Percentiles rank a stretch among this genome's conserved stretches.
Conservation (phyloP, 1,284 basidiomycete genomes). For the Sanguinoderma infundibulare region DNA sequence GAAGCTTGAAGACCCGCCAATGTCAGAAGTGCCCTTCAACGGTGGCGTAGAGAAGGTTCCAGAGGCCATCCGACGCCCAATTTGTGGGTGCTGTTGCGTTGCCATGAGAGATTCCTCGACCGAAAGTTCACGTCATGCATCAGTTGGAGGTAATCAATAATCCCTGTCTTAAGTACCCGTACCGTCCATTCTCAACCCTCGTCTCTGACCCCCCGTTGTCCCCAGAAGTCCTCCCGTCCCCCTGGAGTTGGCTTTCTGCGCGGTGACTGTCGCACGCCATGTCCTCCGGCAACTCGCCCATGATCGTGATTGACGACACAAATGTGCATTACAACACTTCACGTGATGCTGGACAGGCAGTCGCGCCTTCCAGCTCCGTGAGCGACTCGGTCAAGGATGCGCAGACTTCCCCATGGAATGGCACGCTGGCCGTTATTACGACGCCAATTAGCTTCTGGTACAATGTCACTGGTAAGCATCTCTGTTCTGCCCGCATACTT, state of each 20-base stretch:
- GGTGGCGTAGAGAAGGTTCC: neutral
- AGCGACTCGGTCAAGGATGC: neutral
- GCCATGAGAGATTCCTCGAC: neutral
- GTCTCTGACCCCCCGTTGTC: neutral
- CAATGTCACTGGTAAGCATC: conserved; percentile 5
- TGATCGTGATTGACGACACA: conserved; percentile 4
- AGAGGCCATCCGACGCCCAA: too few species aligned
- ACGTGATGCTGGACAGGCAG: neutral
- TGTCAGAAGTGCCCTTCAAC: neutral
- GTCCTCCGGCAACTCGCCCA: neutral
- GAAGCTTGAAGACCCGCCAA: neutral
- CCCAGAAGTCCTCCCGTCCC: neutral
- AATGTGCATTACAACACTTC: conserved; percentile 5
- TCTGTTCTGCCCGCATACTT: neutral
- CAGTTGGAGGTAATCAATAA: neutral
- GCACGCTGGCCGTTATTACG: conserved; percentile 1
- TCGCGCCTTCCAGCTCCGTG: neutral
- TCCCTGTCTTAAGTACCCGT: neutral
- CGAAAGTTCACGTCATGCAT: neutral
- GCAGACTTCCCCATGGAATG: neutral
- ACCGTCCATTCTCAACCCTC: neutral
- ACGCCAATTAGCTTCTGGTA: neutral
- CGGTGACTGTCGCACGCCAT: neutral
- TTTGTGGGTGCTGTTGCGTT: neutral
- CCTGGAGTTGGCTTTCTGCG: neutral